Conservation (phyloP, 2,329 filamentous ascomycete species). For the Sporothrix globosa region DNA sequence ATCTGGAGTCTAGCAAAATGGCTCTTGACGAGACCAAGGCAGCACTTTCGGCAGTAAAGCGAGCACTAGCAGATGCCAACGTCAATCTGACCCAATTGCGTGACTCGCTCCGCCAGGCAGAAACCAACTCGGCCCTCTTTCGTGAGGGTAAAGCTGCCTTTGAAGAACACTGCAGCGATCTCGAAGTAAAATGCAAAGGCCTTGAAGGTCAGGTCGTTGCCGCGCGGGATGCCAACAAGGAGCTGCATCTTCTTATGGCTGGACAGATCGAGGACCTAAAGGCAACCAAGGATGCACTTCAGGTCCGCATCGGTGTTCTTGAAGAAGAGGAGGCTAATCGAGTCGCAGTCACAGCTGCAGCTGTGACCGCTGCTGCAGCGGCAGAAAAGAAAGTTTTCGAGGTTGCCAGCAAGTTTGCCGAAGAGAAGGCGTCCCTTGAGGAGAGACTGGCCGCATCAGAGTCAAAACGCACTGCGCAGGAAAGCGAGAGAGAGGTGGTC, state of each 20-base stretch:
- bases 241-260: slow-evolving; percentile 33
- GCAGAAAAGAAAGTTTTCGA: background rate
- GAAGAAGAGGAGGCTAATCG: slow-evolving; percentile 28
- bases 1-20: background rate
- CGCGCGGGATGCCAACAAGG: slow-evolving; percentile 25
- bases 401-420: background rate
- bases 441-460: slow-evolving; percentile 17
- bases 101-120: background rate
- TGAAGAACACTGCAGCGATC: slow-evolving; percentile 17
- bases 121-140: background rate
- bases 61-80: slow-evolving; percentile 16
- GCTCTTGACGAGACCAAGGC: background rate
- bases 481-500: slow-evolving; percentile 19
- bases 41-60: background rate
- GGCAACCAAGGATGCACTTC: slow-evolving; percentile 31
- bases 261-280: slow-evolving; percentile 34
- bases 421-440: background rate
- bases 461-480: slow-evolving; percentile 10
- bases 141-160: slow-evolving; percentile 19
- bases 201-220: slow-evolving; percentile 34
- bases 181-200: slow-evolving; percentile 29
- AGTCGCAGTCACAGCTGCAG: background rate
- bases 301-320: slow-evolving; percentile 27
- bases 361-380: background rate
- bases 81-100: background rate